Base-by-base conservation (phyloP, 768 basidiomycete species). In the Kwoniella dendrophila region DNA sequence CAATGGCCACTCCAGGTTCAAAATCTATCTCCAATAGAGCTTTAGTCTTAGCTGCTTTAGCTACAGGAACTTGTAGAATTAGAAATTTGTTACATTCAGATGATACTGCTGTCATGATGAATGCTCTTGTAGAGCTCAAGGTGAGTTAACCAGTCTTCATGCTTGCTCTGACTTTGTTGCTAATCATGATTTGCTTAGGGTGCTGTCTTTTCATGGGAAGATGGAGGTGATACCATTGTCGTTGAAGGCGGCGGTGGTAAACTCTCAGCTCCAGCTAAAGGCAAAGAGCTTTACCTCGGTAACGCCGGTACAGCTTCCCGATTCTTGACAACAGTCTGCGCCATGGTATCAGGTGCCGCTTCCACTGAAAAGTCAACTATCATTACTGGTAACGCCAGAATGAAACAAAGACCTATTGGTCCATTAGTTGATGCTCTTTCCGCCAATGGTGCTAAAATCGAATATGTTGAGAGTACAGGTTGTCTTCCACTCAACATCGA, bases 51-150 rank as follows among this genome's bases (percentile, higher is more conserved):
- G 95, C 96, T 8, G 93, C 95, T 1, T 85, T 99, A 14, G 92
- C 86, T 0, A 85, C 85, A 47, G 96, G 95, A 1, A 90, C 88
- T 0, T 96, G 94, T 80, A 83, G 88, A 64, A 81, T 99, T 58
- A 88, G 83, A 79, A 99, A 99, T 70, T 81, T 99, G 4, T 82
- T 99, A 34, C 95, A 98, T 75, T 96, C 93, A 3, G 95, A 98
- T 72, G 95, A 99, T 75, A 99, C 96, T 0, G 92, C 94, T 69
- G 95, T 99, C 56, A 99, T 99, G 96, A 98, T 98, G 93, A 83
- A 87, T 2, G 95, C 94, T 33, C 83, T 98, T 30, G 82, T 86
- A 43, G 90, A 92, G 55, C 85, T 99, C 65, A 88, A 93, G 83
- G 92, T 90, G 58, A 34, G 81, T 70, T 36, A 33, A 1, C n/a